A percentile compares a stretch with the other conserved stretches of the same genome.
phyloP scores from a whole-genome alignment of 2,329 filamentous ascomycete species.

The Talaromyces marneffei region DNA sequence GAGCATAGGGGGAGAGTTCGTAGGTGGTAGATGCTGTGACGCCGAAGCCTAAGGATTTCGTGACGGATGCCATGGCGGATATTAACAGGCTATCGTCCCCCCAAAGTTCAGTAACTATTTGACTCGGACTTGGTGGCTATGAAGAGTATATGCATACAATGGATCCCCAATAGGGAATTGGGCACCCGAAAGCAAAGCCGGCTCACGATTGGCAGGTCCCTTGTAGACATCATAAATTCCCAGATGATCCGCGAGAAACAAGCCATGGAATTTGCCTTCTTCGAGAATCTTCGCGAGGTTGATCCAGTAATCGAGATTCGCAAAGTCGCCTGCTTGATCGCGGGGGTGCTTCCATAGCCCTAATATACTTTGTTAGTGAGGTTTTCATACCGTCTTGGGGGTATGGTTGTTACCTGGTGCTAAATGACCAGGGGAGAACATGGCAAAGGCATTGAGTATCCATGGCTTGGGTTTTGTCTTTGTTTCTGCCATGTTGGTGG shows the following conservation, averaged over 20 bases:
- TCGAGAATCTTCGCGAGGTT: conserved; percentile 44
- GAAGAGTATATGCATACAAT: conserved; percentile 23
- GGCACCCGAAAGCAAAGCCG: conserved; percentile 35
- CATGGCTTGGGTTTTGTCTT: conserved; percentile 3
- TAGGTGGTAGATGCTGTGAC: conserved; percentile 53
- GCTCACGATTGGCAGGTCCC: conserved; percentile 34
- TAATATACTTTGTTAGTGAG: background rate
- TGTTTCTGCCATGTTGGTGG: conserved; percentile 7
- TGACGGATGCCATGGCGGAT: conserved; percentile 44
- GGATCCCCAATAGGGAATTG: conserved; percentile 43
- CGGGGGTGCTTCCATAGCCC: conserved; percentile 14
- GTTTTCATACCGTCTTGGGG: background rate
- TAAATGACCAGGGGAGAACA: conserved; percentile 44
- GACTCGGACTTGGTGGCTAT: background rate
- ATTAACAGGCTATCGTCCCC: conserved; percentile 20
- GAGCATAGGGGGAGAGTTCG: conserved; percentile 47
- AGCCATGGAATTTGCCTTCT: conserved; percentile 45
- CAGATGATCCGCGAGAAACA: conserved; percentile 49
- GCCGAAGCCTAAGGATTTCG: conserved; percentile 45
- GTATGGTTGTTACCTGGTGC: conserved; percentile 26
- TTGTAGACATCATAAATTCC: conserved; percentile 46
- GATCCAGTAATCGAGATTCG: conserved; percentile 44
- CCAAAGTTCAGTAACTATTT: background rate
- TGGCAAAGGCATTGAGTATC: conserved; percentile 44
- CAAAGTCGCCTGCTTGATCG: conserved; percentile 36